Conservation (phyloP, 2,329 filamentous ascomycete genomes). For the Clarireedia homoeocarpa region DNA sequence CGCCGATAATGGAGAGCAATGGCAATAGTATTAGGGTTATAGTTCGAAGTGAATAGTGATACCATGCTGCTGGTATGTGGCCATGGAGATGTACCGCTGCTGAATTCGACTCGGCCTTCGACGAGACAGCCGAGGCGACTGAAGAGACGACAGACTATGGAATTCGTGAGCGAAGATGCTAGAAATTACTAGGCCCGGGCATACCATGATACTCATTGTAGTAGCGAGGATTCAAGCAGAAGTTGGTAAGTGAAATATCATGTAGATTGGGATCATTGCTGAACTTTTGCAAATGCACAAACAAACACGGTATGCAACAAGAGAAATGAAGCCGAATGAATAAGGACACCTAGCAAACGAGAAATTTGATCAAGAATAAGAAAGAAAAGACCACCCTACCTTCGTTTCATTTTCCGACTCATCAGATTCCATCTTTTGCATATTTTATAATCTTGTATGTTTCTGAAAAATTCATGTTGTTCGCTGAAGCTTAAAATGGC, state of each 20-base stretch:
- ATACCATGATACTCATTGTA: constrained; percentile 5
- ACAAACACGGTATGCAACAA: too few relatives aligned
- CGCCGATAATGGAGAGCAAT: constrained; percentile 15
- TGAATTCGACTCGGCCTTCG: not conserved
- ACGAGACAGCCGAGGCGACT: not conserved
- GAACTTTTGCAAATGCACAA: not conserved
- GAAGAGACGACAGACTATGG: constrained; percentile 8
- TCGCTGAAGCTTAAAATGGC: not conserved
- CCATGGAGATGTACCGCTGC: constrained; percentile 1
- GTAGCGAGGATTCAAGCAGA: not conserved
- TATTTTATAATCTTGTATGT: not conserved
- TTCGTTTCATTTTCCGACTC: not conserved
- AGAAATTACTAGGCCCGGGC: not conserved
- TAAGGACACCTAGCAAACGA: not conserved
- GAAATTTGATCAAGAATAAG: not conserved
- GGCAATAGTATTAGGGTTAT: constrained; percentile 17
- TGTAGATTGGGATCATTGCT: not conserved
- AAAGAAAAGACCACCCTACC: not conserved
- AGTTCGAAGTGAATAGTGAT: constrained; percentile 12
- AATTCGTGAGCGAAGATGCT: not conserved
- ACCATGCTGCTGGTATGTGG: constrained; percentile 8
- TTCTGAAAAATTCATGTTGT: not conserved
- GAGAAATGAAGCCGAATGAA: not conserved
- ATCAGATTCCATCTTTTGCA: constrained; percentile 16
- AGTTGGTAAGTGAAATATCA: not conserved